Evolutionary conservation across 805 yeast species (phyloP), one percentile per base, ranked within the genome.

Genomic region (Cyberlindnera bimundalis): DNA sequence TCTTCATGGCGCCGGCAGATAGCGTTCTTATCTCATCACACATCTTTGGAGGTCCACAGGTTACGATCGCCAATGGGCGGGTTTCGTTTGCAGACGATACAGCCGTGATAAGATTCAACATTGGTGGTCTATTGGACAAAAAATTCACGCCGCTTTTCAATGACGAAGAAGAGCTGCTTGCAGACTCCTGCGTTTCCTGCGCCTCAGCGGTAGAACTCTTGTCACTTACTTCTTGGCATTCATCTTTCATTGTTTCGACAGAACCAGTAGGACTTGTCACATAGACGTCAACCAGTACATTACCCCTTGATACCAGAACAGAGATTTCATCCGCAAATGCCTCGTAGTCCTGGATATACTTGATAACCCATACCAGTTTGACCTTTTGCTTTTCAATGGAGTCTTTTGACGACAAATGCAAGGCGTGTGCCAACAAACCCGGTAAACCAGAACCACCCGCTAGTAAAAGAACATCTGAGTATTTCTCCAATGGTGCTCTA

Each of bases 41-140:
- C 72, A 80, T 71, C 5, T 58, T 39, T 26, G 77, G 71, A 33
- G 81, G 84, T 7, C 88, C 89, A 64, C 89, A 82, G n/a, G 76
- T 65, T 20, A 80, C 63, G 31, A 81, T 68, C 0, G 74, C 74
- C 14, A 71, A 55, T 3, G 79, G 63, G 3, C 36, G 39, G 1
- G 74, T 73, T 2, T 46, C 24, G 3, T 70, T 59, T 20, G 61
- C 59, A 16, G 29, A 26, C 9, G 62, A 40, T 5, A 73, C 53
- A 1, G 59, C 60, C 29, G 78, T 45, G 18, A 32, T n/a, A 10
- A 32, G 18, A 15, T 5, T 4, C 9, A 6, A 18, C 20, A 32
- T 14, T 5, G 20, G n/a, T n/a, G 35, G 35, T 21, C 35, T 21
- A 14, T 16, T 20, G 12, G 23, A 23, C 9, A 32, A 23, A 13